Evolutionary conservation across 495 filamentous ascomycete species (phyloP), one percentile per base, ranked within the genome.

Genomic region (Hamigera avellanea): DNA sequence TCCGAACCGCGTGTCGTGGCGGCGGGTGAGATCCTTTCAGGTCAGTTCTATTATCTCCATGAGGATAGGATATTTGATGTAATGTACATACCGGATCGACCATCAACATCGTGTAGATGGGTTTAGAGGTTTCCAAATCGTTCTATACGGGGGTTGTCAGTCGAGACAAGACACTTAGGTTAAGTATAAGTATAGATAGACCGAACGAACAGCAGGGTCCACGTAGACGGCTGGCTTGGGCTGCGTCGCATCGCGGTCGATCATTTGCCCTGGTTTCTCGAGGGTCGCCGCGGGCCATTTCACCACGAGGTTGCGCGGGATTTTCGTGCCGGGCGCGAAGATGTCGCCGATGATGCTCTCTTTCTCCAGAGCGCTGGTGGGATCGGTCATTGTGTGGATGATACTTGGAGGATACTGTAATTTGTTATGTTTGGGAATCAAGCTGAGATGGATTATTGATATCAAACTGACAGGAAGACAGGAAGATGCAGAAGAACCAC

Each of bases 341-440:
- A 41, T 19, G 25, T 41, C 38, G n/a, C 31, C 31, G 25, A 41
- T 41, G 23, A 41, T 41, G 14, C 23, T 25, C 6, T 41, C 21
- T 8, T 21, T 26, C 17, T 32, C 12, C 23, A 41, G 32, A 19
- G 38, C 14, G 21, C 14, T 17, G 19, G 38, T 35, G 16, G 48
- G 39, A 38, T 43, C 12, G 39, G 45, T 14, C 15, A 32, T 32
- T 8, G 30, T 32, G 8, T 8, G 4, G 12, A 13, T 26, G 33
- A 37, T 35, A n/a, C n/a, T n/a, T n/a, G n/a, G n/a, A n/a, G n/a
- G n/a, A n/a, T n/a, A n/a, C n/a, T n/a, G n/a, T n/a, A n/a, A n/a
- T n/a, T n/a, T n/a, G n/a, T n/a, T n/a, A n/a, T n/a, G n/a, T n/a
- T n/a, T n/a, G n/a, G n/a, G n/a, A n/a, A n/a, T n/a, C n/a, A n/a